Evolutionary conservation across 2,329 filamentous ascomycete genomes (phyloP).

Genomic region (Lachnellula hyalina): DNA sequence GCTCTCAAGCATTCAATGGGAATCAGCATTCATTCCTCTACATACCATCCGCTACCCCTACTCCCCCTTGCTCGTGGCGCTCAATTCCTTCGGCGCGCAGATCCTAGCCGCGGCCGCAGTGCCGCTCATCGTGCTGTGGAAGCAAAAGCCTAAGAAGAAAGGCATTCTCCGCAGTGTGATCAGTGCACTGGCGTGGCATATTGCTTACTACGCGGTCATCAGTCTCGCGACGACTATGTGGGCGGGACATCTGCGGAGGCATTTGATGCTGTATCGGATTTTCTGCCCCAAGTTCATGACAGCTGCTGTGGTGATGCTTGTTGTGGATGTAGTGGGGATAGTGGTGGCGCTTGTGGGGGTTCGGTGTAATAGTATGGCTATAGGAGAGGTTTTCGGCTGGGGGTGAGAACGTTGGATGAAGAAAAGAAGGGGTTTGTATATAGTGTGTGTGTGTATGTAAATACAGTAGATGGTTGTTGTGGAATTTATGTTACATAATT

Average conservation of each 20-base stretch:
- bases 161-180: constrained; percentile 50
- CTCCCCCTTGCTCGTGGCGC: constrained; percentile 71
- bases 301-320: constrained; percentile 62
- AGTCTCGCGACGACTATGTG: constrained; percentile 83
- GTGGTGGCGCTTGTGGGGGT: constrained; percentile 68
- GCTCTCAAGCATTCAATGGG: constrained; percentile 88
- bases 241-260: constrained; percentile 79
- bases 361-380: constrained; percentile 69
- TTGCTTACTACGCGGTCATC: constrained; percentile 78
- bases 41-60: constrained; percentile 81
- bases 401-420: constrained; percentile 5
- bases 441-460: not conserved
- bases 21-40: constrained; percentile 86
- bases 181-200: constrained; percentile 66
- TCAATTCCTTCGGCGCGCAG: constrained; percentile 88
- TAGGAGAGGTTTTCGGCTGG: constrained; percentile 84
- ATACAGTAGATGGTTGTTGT: not conserved
- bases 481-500: too few species aligned
- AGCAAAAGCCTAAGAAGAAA: constrained; percentile 67
- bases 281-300: constrained; percentile 91
- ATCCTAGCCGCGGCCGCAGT: constrained; percentile 76
- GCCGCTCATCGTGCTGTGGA: constrained; percentile 83
- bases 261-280: constrained; percentile 94
- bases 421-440: not conserved
- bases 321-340: constrained; percentile 72